A percentile compares a stretch with the other conserved stretches of the same genome.
Evolutionary conservation across 2,329 filamentous ascomycete genomes (phyloP).

Genomic region (Teratosphaeria gauchensis): DNA sequence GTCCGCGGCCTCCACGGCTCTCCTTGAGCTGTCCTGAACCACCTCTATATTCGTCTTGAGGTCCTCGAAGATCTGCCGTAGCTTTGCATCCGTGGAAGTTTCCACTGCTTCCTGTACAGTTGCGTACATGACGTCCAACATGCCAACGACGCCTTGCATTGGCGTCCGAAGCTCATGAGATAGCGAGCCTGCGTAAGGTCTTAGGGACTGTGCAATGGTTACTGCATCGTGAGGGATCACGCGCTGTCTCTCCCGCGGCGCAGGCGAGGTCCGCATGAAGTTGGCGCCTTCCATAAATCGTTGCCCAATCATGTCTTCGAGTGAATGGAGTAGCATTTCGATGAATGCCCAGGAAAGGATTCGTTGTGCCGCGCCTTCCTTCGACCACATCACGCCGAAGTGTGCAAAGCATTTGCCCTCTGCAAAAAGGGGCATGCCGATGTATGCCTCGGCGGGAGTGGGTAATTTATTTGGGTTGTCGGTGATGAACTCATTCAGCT

Average conservation of each 20-base stretch:
- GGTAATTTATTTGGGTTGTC: conserved; percentile 53
- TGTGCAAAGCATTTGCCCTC: conserved; percentile 59
- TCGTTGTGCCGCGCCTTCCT: conserved; percentile 47
- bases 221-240: conserved; percentile 47
- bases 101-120: conserved; percentile 58
- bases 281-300: conserved; percentile 46
- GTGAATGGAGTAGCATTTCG: conserved; percentile 57
- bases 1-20: conserved; percentile 63
- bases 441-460: conserved; percentile 55
- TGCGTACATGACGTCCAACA: conserved; percentile 68
- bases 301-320: conserved; percentile 57
- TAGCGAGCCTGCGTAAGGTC: conserved; percentile 61
- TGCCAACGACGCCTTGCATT: conserved; percentile 67
- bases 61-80: conserved; percentile 49
- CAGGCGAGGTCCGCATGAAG: conserved; percentile 28
- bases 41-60: conserved; percentile 61
- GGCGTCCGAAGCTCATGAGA: conserved; percentile 64
- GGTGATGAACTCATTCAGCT: conserved; percentile 48
- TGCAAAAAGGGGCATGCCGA: conserved; percentile 56
- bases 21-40: conserved; percentile 62
- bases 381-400: conserved; percentile 64
- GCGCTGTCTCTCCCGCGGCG: conserved; percentile 26
- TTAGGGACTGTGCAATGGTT: conserved; percentile 53
- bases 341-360: conserved; percentile 55
- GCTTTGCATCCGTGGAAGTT: conserved; percentile 40